Evolutionary conservation across 495 filamentous ascomycete genomes (phyloP), one percentile per base, ranked within the genome.

Genomic region (Letharia lupina): DNA sequence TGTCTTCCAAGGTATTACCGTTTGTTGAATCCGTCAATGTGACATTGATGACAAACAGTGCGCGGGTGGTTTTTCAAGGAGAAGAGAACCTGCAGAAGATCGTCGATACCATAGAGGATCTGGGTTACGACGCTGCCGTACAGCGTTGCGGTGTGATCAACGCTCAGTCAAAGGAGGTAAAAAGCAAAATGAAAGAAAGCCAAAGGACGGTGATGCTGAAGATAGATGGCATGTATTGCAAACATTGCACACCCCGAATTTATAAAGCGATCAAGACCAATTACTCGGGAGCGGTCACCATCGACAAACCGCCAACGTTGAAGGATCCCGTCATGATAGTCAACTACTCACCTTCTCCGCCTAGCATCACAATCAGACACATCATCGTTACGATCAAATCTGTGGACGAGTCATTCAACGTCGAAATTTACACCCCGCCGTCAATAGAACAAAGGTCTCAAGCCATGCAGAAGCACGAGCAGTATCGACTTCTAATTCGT

Each of bases 141-240:
- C 86, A 85, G 62, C 75, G 73, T 7, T 66, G 39, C 28, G 62
- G 48, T 20, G 23, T 33, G 16, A 23, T 62, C 28, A 56, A 18
- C 20, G 4, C 15, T 52, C 28, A 56, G 48, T 44, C 54, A 61
- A 40, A 44, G 9, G 44, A 66, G 13, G 67, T 63, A 4, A 33
- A 54, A 4, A 62, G 54, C 16, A 48, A 62, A 37, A 59, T 67
- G 0, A 71, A 76, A 47, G 42, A 39, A 35, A 47, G 73, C 20
- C 73, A 81, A 33, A 79, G 92, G 64, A 84, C 83, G 7, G 79
- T 93, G 16, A 75, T 76, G 60, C 86, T 96, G 67, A 79, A 69
- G 42, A 81, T 98, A 50, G 83, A 90, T 50, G 93, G 94, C 50
- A 91, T 97, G 83, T 93, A 88, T 76, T 97, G 93, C 76, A 81